Percentiles rank a stretch among this genome's conserved stretches.
Evolutionary conservation across 257 asterid genomes (phyloP).

Genomic region (Fraxinus pennsylvanica): DNA sequence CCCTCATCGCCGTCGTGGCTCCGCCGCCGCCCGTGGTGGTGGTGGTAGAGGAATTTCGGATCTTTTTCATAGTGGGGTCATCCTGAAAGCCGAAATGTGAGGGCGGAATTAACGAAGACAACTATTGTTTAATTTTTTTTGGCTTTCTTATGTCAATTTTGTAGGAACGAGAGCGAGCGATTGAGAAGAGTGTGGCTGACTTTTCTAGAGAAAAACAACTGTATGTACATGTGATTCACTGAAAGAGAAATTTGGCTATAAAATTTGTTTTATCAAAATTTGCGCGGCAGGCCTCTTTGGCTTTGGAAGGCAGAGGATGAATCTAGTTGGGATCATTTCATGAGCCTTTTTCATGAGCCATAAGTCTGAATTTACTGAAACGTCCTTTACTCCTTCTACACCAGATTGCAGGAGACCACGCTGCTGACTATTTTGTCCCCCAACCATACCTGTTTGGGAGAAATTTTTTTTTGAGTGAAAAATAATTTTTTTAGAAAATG

Average conservation of each 20-base stretch:
- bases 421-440: too few species aligned
- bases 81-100: constrained; percentile 31
- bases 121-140: background rate
- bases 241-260: background rate
- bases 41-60: constrained; percentile 10
- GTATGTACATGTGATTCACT: background rate
- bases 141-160: background rate
- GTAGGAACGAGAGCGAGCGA: constrained; percentile 3
- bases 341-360: background rate
- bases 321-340: background rate
- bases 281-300: background rate
- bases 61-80: constrained; percentile 38
- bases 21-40: constrained; percentile 38
- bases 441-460: too few species aligned
- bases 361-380: background rate
- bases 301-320: background rate
- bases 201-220: background rate
- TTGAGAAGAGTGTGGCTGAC: constrained; percentile 35
- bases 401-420: too few species aligned
- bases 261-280: background rate
- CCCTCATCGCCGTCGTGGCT: constrained; percentile 65
- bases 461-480: too few species aligned
- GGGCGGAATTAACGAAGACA: constrained; percentile 30
- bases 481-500: too few species aligned
- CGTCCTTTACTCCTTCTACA: too few species aligned